A percentile compares a stretch with the other conserved stretches of the same genome.
Evolutionary conservation across 805 yeast genomes (phyloP).

Genomic region (Schwanniomyces occidentalis): DNA sequence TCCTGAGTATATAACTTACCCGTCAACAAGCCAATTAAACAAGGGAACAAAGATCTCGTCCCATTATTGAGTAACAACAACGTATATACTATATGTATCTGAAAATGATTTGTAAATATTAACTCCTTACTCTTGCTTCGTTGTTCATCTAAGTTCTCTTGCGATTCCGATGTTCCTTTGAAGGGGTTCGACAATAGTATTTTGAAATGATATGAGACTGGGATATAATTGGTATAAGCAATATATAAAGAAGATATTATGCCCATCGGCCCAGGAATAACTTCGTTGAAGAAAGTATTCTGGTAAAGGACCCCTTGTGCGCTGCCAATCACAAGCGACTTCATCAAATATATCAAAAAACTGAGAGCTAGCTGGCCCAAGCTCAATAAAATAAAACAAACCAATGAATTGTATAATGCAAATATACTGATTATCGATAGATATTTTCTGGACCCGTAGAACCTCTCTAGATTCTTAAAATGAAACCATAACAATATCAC

Average conservation of each 20-base stretch:
- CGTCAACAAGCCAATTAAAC: conserved; percentile 35
- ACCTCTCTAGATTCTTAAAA: conserved; percentile 56
- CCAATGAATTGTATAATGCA: conserved; percentile 47
- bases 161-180: not conserved
- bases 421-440: conserved; percentile 46
- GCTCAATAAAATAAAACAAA: conserved; percentile 38
- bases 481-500: conserved; percentile 48
- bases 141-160: not conserved
- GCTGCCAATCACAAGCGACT: conserved; percentile 12
- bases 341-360: conserved; percentile 10
- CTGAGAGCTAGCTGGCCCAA: conserved; percentile 38
- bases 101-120: conserved; percentile 38
- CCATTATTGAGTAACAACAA: conserved; percentile 42
- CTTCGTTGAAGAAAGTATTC: conserved; percentile 33
- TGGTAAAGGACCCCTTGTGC: conserved; percentile 13
- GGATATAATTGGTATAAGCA: conserved; percentile 35
- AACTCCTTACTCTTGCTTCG: conserved; percentile 15
- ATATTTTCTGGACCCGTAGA: conserved; percentile 57
- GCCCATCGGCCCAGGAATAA: conserved; percentile 42
- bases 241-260: conserved; percentile 39
- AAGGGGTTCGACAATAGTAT: conserved; percentile 26
- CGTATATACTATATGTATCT: conserved; percentile 36
- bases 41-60: conserved; percentile 32
- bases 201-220: conserved; percentile 35
- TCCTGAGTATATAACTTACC: conserved; percentile 37